Base-by-base conservation (phyloP, 2,329 filamentous ascomycete genomes). In the Paracoccidioides lutzii region DNA sequence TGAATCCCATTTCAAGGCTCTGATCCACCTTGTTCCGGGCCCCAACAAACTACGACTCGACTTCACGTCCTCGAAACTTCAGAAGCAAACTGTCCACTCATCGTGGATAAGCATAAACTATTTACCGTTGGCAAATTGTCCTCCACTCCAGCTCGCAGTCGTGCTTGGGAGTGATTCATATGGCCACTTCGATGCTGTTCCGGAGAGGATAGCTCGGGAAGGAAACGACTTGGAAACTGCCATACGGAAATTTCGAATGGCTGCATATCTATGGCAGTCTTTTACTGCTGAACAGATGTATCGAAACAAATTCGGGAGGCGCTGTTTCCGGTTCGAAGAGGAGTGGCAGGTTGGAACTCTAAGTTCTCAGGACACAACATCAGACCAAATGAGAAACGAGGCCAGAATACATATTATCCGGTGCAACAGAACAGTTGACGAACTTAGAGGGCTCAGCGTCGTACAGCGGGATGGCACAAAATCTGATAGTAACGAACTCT, bases 241-340 rank as follows among this genome's bases (percentile, higher is more conserved):
- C 0, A 79, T 95, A 2, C 82, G 81, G 64, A 98, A 98, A 68
- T 96, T 93, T 68, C 82, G 90, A 60, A 96, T 95, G 87, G 86
- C 90, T 15, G 91, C 89, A 30, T 96, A 97, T 67, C 77, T 97
- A 12, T 97, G 93, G 90, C 93, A 98, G 69, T 89, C 90, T 6
- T 97, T 95, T 65, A 97, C 91, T 0, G 89, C 88, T 5, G 93
- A 98, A 69, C 90, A 97, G 68, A 97, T 97, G 91, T 86, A 82
- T 69, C 84, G 89, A 59, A 87, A 95, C 67, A 87, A 85, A 58
- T 82, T 97, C 62, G 90, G 90, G 8, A 81, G 91, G 57, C 83
- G 91, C 56, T 84, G 82, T 54, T 97, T 96, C 70, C 81, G 90
- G 45, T 90, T 95, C 59, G 93, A 97, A 64, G 93, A 98, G 70